Conservation (phyloP, 192 early-diverging fungal genomes). For the Mortierella claussenii region DNA sequence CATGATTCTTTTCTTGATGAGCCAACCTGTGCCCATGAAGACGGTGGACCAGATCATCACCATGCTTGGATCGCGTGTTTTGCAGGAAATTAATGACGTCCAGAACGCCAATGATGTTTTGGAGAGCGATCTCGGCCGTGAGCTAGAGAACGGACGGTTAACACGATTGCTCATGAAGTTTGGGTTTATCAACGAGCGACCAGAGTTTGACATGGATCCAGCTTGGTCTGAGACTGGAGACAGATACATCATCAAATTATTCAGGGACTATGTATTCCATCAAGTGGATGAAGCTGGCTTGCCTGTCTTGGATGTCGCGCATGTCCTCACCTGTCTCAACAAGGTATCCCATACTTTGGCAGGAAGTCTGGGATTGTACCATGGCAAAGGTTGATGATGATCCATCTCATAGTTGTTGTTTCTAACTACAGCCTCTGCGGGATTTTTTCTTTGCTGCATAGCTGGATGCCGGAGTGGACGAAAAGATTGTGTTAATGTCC, state of each 20-base stretch:
- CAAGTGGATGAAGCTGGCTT: constrained; percentile 86
- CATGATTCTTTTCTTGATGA: constrained; percentile 81
- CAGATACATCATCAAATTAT: constrained; percentile 96
- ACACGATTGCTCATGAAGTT: constrained; percentile 91
- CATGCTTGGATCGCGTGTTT: constrained; percentile 77
- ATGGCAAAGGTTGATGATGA: too few relatives aligned
- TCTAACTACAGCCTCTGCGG: too few relatives aligned
- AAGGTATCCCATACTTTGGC: constrained; percentile 65
- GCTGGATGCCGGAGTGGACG: constrained; percentile 94
- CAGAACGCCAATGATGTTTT: constrained; percentile 84
- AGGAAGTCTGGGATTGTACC: background rate
- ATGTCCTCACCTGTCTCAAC: constrained; percentile 94
- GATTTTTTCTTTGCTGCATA: constrained; percentile 46
- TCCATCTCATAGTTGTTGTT: too few relatives aligned
- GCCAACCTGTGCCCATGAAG: constrained; percentile 78
- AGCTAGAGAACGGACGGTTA: constrained; percentile 93
- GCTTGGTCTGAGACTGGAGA: constrained; percentile 99
- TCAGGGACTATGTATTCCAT: constrained; percentile 98
- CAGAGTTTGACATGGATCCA: constrained; percentile 82
- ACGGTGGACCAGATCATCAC: constrained; percentile 81
- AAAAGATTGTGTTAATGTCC: constrained; percentile 95
- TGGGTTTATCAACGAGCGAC: constrained; percentile 77
- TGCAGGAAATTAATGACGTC: constrained; percentile 82
- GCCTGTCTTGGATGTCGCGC: constrained; percentile 90
- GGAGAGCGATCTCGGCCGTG: constrained; percentile 79